Percentiles rank a stretch among this genome's conserved stretches.
Conservation (phyloP, 345 rosid species). For the Rhizophora apiculata region DNA sequence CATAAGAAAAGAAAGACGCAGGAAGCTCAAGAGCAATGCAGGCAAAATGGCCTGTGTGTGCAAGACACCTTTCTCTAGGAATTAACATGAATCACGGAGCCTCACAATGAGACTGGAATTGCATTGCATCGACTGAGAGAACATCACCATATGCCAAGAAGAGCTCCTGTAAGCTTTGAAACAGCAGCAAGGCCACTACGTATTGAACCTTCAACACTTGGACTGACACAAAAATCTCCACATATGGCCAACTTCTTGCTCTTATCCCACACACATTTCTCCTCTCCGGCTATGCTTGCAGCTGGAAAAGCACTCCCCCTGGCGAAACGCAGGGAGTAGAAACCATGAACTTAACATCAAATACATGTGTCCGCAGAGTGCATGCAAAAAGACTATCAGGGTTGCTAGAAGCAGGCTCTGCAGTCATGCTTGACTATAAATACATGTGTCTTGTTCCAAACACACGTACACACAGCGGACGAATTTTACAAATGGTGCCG, state of each 20-base stretch:
- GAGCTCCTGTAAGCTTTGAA: conserved; percentile 48
- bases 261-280: conserved; percentile 66
- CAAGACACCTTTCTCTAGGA: too few relatives aligned
- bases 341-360: neutral
- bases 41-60: too few relatives aligned
- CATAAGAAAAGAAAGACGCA: too few relatives aligned
- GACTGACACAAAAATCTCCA: conserved; percentile 86
- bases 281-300: conserved; percentile 58
- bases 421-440: too few relatives aligned
- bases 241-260: conserved; percentile 58
- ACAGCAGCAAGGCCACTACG: conserved; percentile 77
- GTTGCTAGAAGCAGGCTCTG: too few relatives aligned
- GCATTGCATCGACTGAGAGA: neutral
- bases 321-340: neutral
- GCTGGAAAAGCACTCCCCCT: conserved; percentile 96
- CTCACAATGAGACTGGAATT: too few relatives aligned
- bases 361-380: neutral
- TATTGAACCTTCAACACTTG: conserved; percentile 80
- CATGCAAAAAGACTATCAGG: too few relatives aligned
- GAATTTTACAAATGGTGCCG: too few relatives aligned
- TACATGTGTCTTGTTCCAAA: too few relatives aligned
- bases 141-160: conserved; percentile 30
- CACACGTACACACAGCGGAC: too few relatives aligned
- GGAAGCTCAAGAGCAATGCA: too few relatives aligned
- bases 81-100: too few relatives aligned